Percentiles rank a stretch among this genome's conserved stretches.
Evolutionary conservation across 1,284 basidiomycete species (phyloP).

Genomic region (Trametes polyzona): DNA sequence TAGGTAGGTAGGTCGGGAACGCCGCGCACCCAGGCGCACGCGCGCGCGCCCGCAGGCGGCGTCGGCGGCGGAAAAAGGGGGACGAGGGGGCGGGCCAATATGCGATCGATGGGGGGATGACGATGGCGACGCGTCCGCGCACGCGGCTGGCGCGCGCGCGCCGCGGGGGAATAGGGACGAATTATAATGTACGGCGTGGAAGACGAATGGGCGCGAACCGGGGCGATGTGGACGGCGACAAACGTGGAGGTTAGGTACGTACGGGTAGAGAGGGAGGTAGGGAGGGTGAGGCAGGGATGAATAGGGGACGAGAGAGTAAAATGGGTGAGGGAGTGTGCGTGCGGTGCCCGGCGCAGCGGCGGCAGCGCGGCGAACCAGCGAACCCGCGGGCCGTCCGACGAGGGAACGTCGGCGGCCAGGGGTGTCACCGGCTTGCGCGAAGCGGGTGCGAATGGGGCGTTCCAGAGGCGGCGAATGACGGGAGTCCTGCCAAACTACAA

Average conservation of each 20-base stretch:
- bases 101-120: conserved; percentile 28
- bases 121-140: conserved; percentile 8
- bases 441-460: conserved; percentile 15
- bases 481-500: conserved; percentile 22
- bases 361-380: conserved; percentile 12
- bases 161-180: conserved; percentile 25
- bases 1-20: no score
- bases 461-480: conserved; percentile 10
- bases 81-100: conserved; percentile 29
- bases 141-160: conserved; percentile 15
- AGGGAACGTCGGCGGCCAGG: conserved; percentile 1
- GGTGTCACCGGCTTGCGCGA: conserved; percentile 6
- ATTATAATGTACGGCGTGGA: conserved; percentile 30
- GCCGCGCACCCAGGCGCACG: no score
- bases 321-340: conserved; percentile 24
- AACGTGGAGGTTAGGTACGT: not conserved
- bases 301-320: conserved; percentile 1
- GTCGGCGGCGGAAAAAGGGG: no score
- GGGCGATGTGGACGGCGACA: conserved; percentile 4
- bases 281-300: not conserved
- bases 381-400: conserved; percentile 6
- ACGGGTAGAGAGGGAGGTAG: not conserved
- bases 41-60: conserved; percentile 10
- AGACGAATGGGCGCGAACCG: conserved; percentile 8
- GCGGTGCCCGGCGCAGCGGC: conserved; percentile 12